Evolutionary conservation across 768 basidiomycete species (phyloP), one percentile per base, ranked within the genome.

Genomic region (button mushroom (Agaricus bisporus)): DNA sequence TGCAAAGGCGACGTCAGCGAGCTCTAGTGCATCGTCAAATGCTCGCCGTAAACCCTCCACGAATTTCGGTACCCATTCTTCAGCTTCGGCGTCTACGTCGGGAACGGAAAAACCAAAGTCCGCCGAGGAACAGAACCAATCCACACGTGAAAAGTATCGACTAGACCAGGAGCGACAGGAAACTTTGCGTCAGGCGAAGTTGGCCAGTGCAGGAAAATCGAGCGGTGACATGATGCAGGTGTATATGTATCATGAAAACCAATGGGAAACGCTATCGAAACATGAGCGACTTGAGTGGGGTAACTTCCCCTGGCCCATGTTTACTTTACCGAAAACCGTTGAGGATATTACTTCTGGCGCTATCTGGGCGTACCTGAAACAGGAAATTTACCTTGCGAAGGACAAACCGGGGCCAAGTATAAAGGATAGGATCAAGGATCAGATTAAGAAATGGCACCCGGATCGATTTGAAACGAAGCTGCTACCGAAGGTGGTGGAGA

Each of bases 381-480:
- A 82, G 14, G 71, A 78, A 8, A 11, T 32, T 54, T 77, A 80
- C 57, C 79, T 83, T 0, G 72, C 73, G 52, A 70, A 64, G 52
- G 81, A 82, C 26, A 77, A 74, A 61, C 59, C 73, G 47, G 80
- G 72, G 47, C 80, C 77, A 66, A 70, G 71, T 44, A 60, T 73
- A 47, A 87, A 86, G 69, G 88, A 90, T 60, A 81, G 86, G 12
- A 74, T 89, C 58, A 87, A 82, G 71, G 88, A 90, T 56, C 80
- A 83, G 50, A 76, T 91, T 60, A 77, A 79, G 66, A 70, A 76
- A 58, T 91, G 88, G 88, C 88, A 91, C 67, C 88, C 89, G 4
- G 89, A 91, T 68, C 81, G 86, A 32, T 91, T 91, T 62, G 85
- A 90, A 59, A 81, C 81, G 35, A 82, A 85, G 64, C 69, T 80